These are phyloP conservation scores for Luffa aegyptiaca DNA, from an alignment of 306 rosid genomes.

Conservation along the genomic window DNA sequence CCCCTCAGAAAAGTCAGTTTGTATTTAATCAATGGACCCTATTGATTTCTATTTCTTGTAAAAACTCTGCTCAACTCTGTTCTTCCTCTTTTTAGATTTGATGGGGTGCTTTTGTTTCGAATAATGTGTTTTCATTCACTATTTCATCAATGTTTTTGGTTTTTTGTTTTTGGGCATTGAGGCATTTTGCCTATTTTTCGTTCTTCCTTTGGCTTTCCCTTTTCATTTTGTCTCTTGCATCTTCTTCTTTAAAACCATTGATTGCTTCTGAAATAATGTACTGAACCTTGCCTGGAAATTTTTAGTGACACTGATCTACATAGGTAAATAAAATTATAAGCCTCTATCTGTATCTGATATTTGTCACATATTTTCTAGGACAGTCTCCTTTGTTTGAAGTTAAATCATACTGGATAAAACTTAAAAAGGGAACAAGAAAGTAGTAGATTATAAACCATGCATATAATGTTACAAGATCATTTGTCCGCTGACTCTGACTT, in stretches of 20 bases:
- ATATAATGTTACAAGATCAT: neutral
- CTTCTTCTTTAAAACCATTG: neutral
- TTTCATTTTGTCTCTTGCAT: neutral
- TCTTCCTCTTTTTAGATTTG: slow-evolving; percentile 9
- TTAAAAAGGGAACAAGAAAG: too few species aligned
- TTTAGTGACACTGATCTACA: too few species aligned
- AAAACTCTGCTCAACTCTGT: neutral
- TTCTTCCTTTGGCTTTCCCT: neutral
- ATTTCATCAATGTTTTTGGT: slow-evolving; percentile 36
- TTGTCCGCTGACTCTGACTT: neutral
- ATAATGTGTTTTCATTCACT: slow-evolving; percentile 18
- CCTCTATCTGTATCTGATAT: too few species aligned
- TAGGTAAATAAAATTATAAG: too few species aligned
- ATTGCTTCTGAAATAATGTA: neutral
- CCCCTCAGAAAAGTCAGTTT: neutral
- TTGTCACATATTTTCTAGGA: too few species aligned
- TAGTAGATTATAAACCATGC: too few species aligned
- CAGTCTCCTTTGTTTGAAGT: too few species aligned
- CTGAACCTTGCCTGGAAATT: too few species aligned
- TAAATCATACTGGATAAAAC: too few species aligned
- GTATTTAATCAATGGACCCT: too few species aligned
- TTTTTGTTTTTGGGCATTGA: neutral
- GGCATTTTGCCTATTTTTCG: neutral
- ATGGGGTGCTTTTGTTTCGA: slow-evolving; percentile 24
- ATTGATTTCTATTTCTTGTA: too few species aligned